These are phyloP conservation scores for Aspergillus pseudotamarii DNA, from an alignment of 2,329 filamentous ascomycete genomes.

Conservation along the genomic window DNA sequence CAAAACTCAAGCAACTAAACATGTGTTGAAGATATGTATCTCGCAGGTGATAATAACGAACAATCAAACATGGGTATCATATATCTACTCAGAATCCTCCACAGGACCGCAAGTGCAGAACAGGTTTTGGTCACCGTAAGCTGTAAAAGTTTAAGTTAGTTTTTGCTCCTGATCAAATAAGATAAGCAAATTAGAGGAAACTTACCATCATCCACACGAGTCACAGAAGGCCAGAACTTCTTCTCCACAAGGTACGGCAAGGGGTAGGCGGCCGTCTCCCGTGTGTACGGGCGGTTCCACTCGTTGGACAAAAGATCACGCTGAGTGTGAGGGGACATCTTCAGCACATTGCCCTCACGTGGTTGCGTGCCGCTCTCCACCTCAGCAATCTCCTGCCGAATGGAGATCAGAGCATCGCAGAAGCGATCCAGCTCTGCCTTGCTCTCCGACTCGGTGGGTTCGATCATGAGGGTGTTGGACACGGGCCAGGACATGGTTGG, in stretches of 20 bases:
- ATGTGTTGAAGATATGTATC: slow-evolving; percentile 21
- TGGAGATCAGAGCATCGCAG: slow-evolving; percentile 84
- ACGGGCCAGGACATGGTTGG: slow-evolving; percentile 98
- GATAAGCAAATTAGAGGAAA: slow-evolving; percentile 20
- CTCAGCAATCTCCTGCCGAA: slow-evolving; percentile 80
- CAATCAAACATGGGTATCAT: slow-evolving; percentile 40
- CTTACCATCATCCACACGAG: slow-evolving; percentile 84
- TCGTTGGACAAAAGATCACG: slow-evolving; percentile 73
- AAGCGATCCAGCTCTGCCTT: slow-evolving; percentile 93
- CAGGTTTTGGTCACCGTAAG: slow-evolving; percentile 87
- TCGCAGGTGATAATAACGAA: slow-evolving; percentile 12
- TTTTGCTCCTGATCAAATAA: background rate
- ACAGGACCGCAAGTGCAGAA: slow-evolving; percentile 94
- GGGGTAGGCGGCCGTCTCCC: slow-evolving; percentile 86
- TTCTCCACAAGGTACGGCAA: slow-evolving; percentile 81
- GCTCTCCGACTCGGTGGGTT: slow-evolving; percentile 91
- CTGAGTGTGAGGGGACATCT: slow-evolving; percentile 85
- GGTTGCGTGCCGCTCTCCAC: slow-evolving; percentile 79
- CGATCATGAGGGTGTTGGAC: slow-evolving; percentile 94
- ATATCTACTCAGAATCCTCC: slow-evolving; percentile 54
- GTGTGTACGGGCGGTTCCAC: slow-evolving; percentile 81
- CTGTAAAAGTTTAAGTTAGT: slow-evolving; percentile 49
- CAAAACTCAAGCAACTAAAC: slow-evolving; percentile 5
- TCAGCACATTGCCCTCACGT: slow-evolving; percentile 78
- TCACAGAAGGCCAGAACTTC: slow-evolving; percentile 96